Conservation (phyloP, 352 stramenopile species). For the Phytophthora cactorum region DNA sequence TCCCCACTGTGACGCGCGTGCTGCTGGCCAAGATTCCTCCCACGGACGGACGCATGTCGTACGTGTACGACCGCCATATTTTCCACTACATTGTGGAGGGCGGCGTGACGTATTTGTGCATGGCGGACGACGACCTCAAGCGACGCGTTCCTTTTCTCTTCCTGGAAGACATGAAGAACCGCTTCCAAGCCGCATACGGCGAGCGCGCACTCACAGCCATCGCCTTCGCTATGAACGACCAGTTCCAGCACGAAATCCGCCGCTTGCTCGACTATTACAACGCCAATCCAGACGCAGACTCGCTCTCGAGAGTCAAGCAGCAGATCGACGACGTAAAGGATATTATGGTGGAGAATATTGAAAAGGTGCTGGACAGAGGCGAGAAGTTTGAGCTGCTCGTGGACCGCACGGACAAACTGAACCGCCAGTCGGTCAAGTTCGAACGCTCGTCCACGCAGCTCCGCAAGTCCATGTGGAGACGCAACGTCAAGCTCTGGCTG, state of each 20-base stretch:
- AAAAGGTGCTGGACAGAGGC: slow-evolving; percentile 98
- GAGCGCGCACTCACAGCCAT: slow-evolving; percentile 90
- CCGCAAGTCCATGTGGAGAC: slow-evolving; percentile 87
- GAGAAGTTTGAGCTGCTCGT: slow-evolving; percentile 98
- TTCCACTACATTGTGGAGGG: slow-evolving; percentile 98
- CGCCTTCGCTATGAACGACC: slow-evolving; percentile 98
- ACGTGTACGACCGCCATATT: slow-evolving; percentile 97
- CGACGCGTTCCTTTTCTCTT: slow-evolving; percentile 98
- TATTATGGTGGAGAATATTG: slow-evolving; percentile 99
- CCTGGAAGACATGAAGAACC: slow-evolving; percentile 96
- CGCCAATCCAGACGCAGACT: slow-evolving; percentile 91
- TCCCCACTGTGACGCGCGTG: slow-evolving; percentile 97
- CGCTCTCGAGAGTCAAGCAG: slow-evolving; percentile 92
- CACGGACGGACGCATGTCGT: slow-evolving; percentile 96
- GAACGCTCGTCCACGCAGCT: slow-evolving; percentile 92
- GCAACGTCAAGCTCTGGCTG: slow-evolving; percentile 89
- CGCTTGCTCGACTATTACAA: slow-evolving; percentile 91
- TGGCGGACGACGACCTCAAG: slow-evolving; percentile 96
- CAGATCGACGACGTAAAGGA: slow-evolving; percentile 99
- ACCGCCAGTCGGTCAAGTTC: slow-evolving; percentile 97
- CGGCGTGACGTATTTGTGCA: slow-evolving; percentile 98
- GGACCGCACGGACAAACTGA: slow-evolving; percentile 95
- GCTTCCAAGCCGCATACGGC: slow-evolving; percentile 89
- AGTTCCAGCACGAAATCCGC: slow-evolving; percentile 95
- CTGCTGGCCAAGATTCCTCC: slow-evolving; percentile 96